Evolutionary conservation across 371 early-diverging fungal species (phyloP).

Genomic region (Saksenaea oblongispora): DNA sequence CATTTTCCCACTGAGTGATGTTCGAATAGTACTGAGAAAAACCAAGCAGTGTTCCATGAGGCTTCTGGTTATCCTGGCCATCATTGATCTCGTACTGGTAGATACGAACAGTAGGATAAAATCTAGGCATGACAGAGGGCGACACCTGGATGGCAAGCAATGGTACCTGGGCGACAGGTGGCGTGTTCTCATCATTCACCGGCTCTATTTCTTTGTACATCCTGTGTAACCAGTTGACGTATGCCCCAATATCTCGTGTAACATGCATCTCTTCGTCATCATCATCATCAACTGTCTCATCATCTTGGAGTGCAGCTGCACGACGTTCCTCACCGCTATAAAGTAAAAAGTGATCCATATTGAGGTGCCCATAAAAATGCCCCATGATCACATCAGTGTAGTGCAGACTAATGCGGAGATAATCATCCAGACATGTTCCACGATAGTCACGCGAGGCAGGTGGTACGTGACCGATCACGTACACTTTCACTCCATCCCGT

Average conservation of each 20-base stretch:
- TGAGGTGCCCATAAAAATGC: conserved; percentile 82
- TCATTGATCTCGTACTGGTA: conserved; percentile 53
- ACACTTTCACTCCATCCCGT: conserved; percentile 29
- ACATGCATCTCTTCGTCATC: conserved; percentile 14
- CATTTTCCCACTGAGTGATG: conserved; percentile 39
- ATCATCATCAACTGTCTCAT: conserved; percentile 13
- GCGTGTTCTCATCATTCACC: conserved; percentile 15
- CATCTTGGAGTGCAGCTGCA: background rate
- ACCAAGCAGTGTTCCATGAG: conserved; percentile 26
- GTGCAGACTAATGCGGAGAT: conserved; percentile 56
- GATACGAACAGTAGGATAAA: conserved; percentile 73
- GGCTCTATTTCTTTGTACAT: conserved; percentile 31
- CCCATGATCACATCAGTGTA: conserved; percentile 68
- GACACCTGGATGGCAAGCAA: conserved; percentile 61
- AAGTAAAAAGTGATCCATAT: conserved; percentile 77
- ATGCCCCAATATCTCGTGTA: conserved; percentile 28
- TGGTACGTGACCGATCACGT: conserved; percentile 79
- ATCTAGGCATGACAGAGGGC: conserved; percentile 77
- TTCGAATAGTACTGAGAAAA: conserved; percentile 45
- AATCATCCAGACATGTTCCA: conserved; percentile 59
- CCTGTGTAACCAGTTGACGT: conserved; percentile 32
- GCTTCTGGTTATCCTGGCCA: conserved; percentile 12
- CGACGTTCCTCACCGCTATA: conserved; percentile 28
- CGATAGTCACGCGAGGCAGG: conserved; percentile 70
- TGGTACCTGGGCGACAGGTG: conserved; percentile 10